Base-by-base conservation (phyloP, 129 eudicot genomes). In the Flaveria linearis region DNA sequence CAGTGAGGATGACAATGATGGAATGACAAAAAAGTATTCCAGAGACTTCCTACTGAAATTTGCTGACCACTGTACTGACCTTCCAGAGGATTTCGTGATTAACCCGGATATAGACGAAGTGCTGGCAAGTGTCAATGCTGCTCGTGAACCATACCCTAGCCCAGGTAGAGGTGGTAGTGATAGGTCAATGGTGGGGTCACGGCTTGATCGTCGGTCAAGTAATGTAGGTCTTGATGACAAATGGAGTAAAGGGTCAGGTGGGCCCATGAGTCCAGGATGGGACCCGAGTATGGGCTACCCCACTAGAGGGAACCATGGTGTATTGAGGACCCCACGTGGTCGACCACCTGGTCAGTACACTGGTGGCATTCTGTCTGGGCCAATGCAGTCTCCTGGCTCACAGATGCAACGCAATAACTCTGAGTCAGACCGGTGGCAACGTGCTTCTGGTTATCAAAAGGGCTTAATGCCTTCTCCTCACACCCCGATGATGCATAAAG, bases 1-100 rank as follows among this genome's bases (percentile, higher is more conserved):
- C 77, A 82, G 78, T 80, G 87, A 82, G 63, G 96, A 85, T 74
- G 89, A 69, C 72, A 72, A 82, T 84, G 88, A 82, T 25, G 85
- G 75, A 52, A 77, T 70, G 80, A 80, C 83, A 0, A 91, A 81
- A 81, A 91, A 80, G 81, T 95, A 95, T 84, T 88, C 97, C 33
- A 85, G 96, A 72, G 99, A 95, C 85, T 95, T 95, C 88, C 88
- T 95, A 9, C 91, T 95, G 56, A 95, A 87, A 82, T 95, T 91
- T 68, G 70, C 84, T 1, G 97, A 86, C 33, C 96, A 85, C 9
- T 89, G 79, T 76, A 71, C 66, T 10, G 91, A 89, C 55, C 91
- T 89, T 79, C 97, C 99, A 0, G 88, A 83, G 23, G 92, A 88
- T 57, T 91, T 89, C 60, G 82, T 80, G 65, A 60, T 83, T 25